Evolutionary conservation across 208 protist genomes (phyloP).

Genomic region (Endotrypanum monterogeii): DNA sequence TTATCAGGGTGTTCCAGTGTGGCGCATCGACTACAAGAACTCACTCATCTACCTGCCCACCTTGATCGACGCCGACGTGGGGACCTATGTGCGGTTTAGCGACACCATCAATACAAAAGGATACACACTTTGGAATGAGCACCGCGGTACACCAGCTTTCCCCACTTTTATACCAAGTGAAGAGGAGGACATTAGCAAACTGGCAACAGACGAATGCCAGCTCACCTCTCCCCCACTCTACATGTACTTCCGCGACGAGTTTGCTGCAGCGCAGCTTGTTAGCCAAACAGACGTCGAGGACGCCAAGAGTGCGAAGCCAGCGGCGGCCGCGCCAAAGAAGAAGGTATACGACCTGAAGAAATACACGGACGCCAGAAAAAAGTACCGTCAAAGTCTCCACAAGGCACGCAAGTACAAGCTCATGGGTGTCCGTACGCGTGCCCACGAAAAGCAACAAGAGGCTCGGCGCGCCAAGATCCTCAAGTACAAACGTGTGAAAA

Average conservation of each 20-base stretch:
- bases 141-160: slow-evolving; percentile 88
- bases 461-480: slow-evolving; percentile 87
- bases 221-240: slow-evolving; percentile 87
- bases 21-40: slow-evolving; percentile 95
- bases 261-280: slow-evolving; percentile 76
- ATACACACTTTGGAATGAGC: slow-evolving; percentile 91
- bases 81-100: slow-evolving; percentile 90
- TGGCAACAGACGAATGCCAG: slow-evolving; percentile 92
- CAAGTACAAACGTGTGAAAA: slow-evolving; percentile 89
- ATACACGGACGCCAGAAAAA: slow-evolving; percentile 84
- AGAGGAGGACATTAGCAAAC: slow-evolving; percentile 84
- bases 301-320: slow-evolving; percentile 85
- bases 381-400: slow-evolving; percentile 85
- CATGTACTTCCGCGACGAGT: slow-evolving; percentile 92
- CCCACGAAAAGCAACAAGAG: slow-evolving; percentile 91
- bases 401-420: slow-evolving; percentile 89
- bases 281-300: slow-evolving; percentile 91
- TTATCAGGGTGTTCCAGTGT: slow-evolving; percentile 90
- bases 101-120: slow-evolving; percentile 93
- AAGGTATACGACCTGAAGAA: slow-evolving; percentile 94
- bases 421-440: slow-evolving; percentile 81
- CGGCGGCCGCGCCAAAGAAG: slow-evolving; percentile 73
- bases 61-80: slow-evolving; percentile 85
- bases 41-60: slow-evolving; percentile 91
- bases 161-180: slow-evolving; percentile 88